These are phyloP conservation scores for Gossypium gossypioides DNA, from an alignment of 441 rosid species.

Conservation along the genomic window DNA sequence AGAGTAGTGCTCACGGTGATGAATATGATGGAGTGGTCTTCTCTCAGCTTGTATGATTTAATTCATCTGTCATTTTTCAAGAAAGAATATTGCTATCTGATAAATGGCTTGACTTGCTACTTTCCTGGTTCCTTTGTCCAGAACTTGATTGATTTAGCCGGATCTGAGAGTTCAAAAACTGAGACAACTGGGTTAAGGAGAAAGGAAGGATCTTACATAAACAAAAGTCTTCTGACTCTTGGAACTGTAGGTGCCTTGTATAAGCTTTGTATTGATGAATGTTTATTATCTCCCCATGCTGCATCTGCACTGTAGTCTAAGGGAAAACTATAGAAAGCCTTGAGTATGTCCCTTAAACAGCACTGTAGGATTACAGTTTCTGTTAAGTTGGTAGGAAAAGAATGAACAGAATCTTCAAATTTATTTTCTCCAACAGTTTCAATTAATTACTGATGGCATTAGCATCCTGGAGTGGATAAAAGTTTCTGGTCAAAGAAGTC, in stretches of 20 bases:
- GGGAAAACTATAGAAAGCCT: neutral
- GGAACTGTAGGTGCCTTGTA: constrained; percentile 70
- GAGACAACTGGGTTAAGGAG: constrained; percentile 96
- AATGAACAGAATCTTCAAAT: neutral
- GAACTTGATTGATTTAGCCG: constrained; percentile 99
- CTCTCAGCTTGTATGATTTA: constrained; percentile 78
- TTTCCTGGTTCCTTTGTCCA: constrained; percentile 22
- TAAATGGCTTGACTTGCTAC: constrained; percentile 15
- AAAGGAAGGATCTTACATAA: constrained; percentile 97
- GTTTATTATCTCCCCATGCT: neutral
- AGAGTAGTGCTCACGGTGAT: constrained; percentile 92
- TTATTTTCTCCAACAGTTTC: neutral
- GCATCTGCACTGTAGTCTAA: neutral
- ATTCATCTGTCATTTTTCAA: constrained; percentile 11
- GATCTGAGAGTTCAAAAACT: constrained; percentile 99
- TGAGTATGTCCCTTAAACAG: neutral
- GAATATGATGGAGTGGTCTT: constrained; percentile 98
- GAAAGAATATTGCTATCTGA: constrained; percentile 11
- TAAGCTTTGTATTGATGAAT: neutral
- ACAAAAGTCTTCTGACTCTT: constrained; percentile 97
- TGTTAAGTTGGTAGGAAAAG: neutral
- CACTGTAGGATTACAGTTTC: neutral
- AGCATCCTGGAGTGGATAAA: neutral
- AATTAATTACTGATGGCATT: neutral
- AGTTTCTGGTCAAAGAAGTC: constrained; percentile 3